Evolutionary conservation across 495 filamentous ascomycete genomes (phyloP), one percentile per base, ranked within the genome.

Genomic region (Evansstolkia leycettana): DNA sequence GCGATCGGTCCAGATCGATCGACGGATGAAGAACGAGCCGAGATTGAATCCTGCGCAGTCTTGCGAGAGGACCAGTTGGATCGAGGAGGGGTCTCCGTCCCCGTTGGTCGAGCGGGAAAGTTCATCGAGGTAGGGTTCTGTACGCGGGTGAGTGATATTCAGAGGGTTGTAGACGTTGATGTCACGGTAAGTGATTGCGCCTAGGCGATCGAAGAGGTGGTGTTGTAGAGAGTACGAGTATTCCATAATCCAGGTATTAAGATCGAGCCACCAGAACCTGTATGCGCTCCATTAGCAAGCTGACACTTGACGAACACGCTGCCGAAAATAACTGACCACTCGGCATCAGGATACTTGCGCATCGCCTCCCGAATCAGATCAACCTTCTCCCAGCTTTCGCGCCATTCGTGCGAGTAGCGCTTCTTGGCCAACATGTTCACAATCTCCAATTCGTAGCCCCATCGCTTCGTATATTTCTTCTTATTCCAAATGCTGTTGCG

Each of bases 231-330:
- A 94, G 52, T 88, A 84, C 7, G 78, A 81, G 10, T 84, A 82
- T 47, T 99, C 89, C 92, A 99, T 96, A 47, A 99, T 78, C 56
- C 92, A 94, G 12, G 92, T 99, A 54, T 94, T 89, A 8, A 96
- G 75, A 54, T 99, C 90, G 26, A 99, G 67, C 92, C 92, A 99
- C 90, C 90, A 99, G 47, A 99, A 90, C 87, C 87, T 94, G n/a
- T 43, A 16, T 32, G 15, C 24, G 38, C 3, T 7, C 14, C 7
- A 12, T 37, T 20, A 34, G 18, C 39, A 23, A n/a, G n/a, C n/a
- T n/a, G n/a, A n/a, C n/a, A n/a, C n/a, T 31, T 7, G 5, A 31
- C 1, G 14, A 14, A 20, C 2, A 10, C 18, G 11, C 5, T 17
- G 20, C 7, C n/a, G n/a, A n/a, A 10, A 17, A 34, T 12, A 40